Base-by-base conservation (phyloP, 352 stramenopile species). In the Peronosclerospora sorghi region DNA sequence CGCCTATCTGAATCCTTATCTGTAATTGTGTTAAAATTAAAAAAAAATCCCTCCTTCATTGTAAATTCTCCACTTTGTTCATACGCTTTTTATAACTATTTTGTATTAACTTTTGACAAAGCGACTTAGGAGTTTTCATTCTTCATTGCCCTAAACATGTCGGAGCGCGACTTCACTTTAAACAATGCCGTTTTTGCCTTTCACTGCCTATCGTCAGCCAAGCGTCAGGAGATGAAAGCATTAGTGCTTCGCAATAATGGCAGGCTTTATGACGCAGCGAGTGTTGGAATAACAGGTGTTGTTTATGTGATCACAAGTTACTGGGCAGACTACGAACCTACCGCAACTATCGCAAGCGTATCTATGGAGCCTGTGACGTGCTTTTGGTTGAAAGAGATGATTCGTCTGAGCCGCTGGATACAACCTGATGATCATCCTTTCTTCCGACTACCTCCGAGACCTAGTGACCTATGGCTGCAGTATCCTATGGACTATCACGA, bases 311-410 rank as follows among this genome's bases (percentile, higher is more conserved):
- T 83, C 20, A 79, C 62, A 2, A 63, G 65, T 49, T 81, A 73
- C 52, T 79, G 73, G 73, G 53, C 58, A 10, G 62, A 77, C 19
- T 45, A 41, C 8, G 17, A 53, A 12, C 37, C 19, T 20, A 3
- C 4, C 13, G 21, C 35, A 9, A 9, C n/a, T 4, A 17, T 27
- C 7, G 7, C 5, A 30, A 43, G 37, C 17, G 23, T 46, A 0
- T 32, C 29, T 8, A 18, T 48, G 13, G 36, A 34, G 14, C 51
- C 34, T 9, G 69, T 81, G 32, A 85, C 73, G n/a, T 49, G 57
- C 35, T 83, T 69, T 32, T 85, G 73, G 73, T 54, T 83, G 32
- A 42, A 44, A 1, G 70, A 83, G 36, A 64, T 65, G 50, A 39
- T 76, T 36, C 52, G 57, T 4, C 36, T 51, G 3, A 45, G 48